Base-by-base conservation (phyloP, 2,329 filamentous ascomycete species). In the Monosporascus cannonballus region DNA sequence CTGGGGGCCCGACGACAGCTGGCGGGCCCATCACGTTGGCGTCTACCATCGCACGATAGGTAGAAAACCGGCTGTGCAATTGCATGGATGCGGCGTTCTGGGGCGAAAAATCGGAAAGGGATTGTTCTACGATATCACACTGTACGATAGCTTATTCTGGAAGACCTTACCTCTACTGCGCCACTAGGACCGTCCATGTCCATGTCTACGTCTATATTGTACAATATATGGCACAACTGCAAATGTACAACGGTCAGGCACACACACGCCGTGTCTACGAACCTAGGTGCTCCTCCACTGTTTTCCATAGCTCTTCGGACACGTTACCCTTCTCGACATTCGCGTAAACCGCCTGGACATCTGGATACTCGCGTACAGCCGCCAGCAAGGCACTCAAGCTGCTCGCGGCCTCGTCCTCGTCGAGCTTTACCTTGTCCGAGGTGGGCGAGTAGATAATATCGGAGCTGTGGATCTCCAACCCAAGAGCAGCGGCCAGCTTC, bases 381-480 rank as follows among this genome's bases (percentile, higher is more conserved):
- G 80, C 75, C 20, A 85, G 63, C 27, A 95, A 79, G 4, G 78
- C 74, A 44, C 76, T 74, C 27, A 96, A 73, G 18, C 75, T 72
- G 48, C 78, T 72, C 0, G 78, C 76, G 1, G 80, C 76, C 14
- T 79, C 75, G 15, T 78, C 72, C 17, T 80, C 77, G 53, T 86
- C 79, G 39, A 92, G 62, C 7, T 75, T 73, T 18, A 89, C 81
- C 66, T 81, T 82, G 56, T 96, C 91, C 62, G 86, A 83, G 55
- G 93, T 94, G 0, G 90, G 81, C 54, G 86, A 82, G 86, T 90
- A 96, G 44, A 96, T 79, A 50, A 96, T 93, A 52, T 95, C 89
- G 18, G 84, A 84, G 59, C 83, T 86, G 51, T 87, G 74, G 46
- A 95, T 80, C 54, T 86, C 80, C 55, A 95, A 70, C 1, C 77